A percentile compares a stretch with the other conserved stretches of the same genome.
These are phyloP conservation scores for Cavenderia fasciculata DNA, from an alignment of 78 protist species.

Conservation along the genomic window DNA sequence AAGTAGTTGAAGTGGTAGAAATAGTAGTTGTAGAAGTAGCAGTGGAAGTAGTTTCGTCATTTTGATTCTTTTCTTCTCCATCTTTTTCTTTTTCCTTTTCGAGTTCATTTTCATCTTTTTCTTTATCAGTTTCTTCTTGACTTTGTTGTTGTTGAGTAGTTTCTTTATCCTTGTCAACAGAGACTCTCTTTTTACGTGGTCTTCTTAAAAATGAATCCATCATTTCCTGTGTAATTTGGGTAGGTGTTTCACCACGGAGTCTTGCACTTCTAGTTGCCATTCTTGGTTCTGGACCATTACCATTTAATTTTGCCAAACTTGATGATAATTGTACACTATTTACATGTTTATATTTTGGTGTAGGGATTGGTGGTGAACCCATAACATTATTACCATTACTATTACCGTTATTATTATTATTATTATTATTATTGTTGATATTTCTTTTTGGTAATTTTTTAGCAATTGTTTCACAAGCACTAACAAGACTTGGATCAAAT, in stretches of 20 bases:
- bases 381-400: no score
- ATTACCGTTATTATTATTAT: background rate
- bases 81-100: background rate
- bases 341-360: no score
- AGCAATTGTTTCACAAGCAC: conserved; percentile 20
- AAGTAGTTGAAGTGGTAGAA: no score
- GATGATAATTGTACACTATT: no score
- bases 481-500: conserved; percentile 31
- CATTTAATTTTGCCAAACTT: background rate
- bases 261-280: conserved; percentile 32
- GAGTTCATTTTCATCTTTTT: background rate
- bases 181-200: background rate
- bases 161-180: background rate
- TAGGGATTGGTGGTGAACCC: background rate
- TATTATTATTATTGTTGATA: background rate
- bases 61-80: background rate
- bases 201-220: conserved; percentile 4
- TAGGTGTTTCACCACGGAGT: conserved; percentile 22
- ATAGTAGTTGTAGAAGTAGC: no score
- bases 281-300: background rate
- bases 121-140: background rate
- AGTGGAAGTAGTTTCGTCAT: background rate
- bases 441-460: background rate
- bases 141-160: background rate
- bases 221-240: conserved; percentile 26